Conservation (phyloP, 176 grass and related monocot genomes). For the Triticum aestivum region IWGSC_CS_RefSeq_v2.1 NC_057800.1:372044033-372044532, state of each 20-base stretch:
- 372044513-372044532: conserved; percentile 85
- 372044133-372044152: conserved; percentile 62
- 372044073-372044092: conserved; percentile 52
- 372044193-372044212: conserved; percentile 82
- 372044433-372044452: conserved; percentile 92
- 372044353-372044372: conserved; percentile 91
- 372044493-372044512: conserved; percentile 89
- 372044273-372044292: conserved; percentile 90
- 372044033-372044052: conserved; percentile 48
- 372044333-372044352: conserved; percentile 84
- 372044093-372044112: conserved; percentile 57
- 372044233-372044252: conserved; percentile 87
- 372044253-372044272: conserved; percentile 81
- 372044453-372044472: conserved; percentile 96
- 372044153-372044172: conserved; percentile 86
- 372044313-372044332: conserved; percentile 79
- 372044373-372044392: conserved; percentile 92
- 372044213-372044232: conserved; percentile 78
- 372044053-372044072: conserved; percentile 40
- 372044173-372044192: conserved; percentile 88
- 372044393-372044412: conserved; percentile 72
- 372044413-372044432: conserved; percentile 80
- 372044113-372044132: conserved; percentile 55
- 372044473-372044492: conserved; percentile 89
- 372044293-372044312: conserved; percentile 86